Percentiles rank a stretch among this genome's conserved stretches.
Evolutionary conservation across 1,284 basidiomycete genomes (phyloP).

Genomic region (Cryptococcus sp.): DNA sequence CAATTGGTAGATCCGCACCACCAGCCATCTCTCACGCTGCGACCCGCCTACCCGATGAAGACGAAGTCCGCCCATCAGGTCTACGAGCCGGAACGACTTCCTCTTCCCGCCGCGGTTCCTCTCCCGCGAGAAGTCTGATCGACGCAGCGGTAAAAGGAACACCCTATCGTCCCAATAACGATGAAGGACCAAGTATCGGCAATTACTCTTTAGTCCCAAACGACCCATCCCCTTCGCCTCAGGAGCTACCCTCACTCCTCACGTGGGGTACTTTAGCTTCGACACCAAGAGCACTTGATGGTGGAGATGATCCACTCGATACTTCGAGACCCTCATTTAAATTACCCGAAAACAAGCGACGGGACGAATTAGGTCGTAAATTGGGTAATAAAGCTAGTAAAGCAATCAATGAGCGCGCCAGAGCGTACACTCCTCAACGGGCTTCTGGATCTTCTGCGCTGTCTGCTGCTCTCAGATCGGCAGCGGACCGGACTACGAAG

Average conservation of each 20-base stretch:
- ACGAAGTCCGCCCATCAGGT: conserved; percentile 31
- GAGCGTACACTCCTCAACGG: conserved; percentile 53
- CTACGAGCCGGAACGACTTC: conserved; percentile 45
- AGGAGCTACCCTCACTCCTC: conserved; percentile 81
- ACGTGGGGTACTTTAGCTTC: conserved; percentile 86
- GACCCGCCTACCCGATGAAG: conserved; percentile 70
- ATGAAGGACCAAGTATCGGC: conserved; percentile 52
- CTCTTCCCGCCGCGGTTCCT: conserved; percentile 58
- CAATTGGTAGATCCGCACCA: conserved; percentile 51
- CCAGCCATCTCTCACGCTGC: conserved; percentile 69
- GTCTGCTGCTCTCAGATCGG: conserved; percentile 35
- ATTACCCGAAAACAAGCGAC: conserved; percentile 61
- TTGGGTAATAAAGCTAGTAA: conserved; percentile 58
- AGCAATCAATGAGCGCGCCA: conserved; percentile 44
- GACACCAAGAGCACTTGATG: conserved; percentile 75
- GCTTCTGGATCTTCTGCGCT: conserved; percentile 49
- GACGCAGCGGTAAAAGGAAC: conserved; percentile 78
- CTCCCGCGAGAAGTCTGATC: conserved; percentile 80
- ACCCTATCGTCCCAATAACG: conserved; percentile 29
- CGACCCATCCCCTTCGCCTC: conserved; percentile 77
- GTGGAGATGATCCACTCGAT: conserved; percentile 54
- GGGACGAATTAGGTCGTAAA: conserved; percentile 72
- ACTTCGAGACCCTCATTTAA: conserved; percentile 59
- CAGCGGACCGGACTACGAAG: conserved; percentile 34
- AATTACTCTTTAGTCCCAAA: conserved; percentile 71